Evolutionary conservation across 495 filamentous ascomycete species (phyloP).

Genomic region (Xylaria flabelliformis): DNA sequence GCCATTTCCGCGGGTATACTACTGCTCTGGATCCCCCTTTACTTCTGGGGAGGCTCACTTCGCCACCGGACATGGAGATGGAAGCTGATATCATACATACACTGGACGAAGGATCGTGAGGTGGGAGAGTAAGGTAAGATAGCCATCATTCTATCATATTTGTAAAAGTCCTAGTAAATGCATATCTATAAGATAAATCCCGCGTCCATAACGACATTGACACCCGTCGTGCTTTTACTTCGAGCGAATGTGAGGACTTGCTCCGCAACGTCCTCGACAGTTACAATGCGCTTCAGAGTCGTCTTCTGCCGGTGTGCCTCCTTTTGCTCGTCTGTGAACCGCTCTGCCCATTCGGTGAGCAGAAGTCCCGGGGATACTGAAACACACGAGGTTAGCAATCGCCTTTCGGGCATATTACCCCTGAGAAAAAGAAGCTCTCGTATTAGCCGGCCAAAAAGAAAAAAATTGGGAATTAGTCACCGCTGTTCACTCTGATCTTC

Average conservation of each 20-base stretch:
- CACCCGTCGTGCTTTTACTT: conserved; percentile 50
- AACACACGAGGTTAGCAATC: neutral
- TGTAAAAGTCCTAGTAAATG: neutral
- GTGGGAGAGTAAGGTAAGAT: conserved; percentile 50
- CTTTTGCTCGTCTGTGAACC: conserved; percentile 54
- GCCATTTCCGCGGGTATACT: conserved; percentile 53
- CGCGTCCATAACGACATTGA: conserved; percentile 53
- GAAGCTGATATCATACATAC: conserved; percentile 52
- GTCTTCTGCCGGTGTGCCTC: conserved; percentile 51
- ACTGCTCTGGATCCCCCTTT: conserved; percentile 51
- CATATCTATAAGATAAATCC: conserved; percentile 42
- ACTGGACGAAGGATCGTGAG: conserved; percentile 57
- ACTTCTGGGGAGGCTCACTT: conserved; percentile 56
- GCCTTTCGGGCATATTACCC: neutral
- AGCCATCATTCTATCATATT: neutral
- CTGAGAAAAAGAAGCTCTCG: too few species aligned
- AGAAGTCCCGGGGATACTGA: conserved; percentile 20
- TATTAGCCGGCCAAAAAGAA: neutral
- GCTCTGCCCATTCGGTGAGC: conserved; percentile 55
- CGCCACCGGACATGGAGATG: conserved; percentile 54
- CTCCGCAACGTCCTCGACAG: conserved; percentile 59
- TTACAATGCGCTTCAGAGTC: conserved; percentile 58
- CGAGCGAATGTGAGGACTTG: conserved; percentile 53
- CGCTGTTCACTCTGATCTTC: conserved; percentile 59
- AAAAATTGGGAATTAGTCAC: neutral